Evolutionary conservation across 305 asterid genomes (phyloP), one percentile per base, ranked within the genome.

Genomic region (Fraxinus platypoda): DNA sequence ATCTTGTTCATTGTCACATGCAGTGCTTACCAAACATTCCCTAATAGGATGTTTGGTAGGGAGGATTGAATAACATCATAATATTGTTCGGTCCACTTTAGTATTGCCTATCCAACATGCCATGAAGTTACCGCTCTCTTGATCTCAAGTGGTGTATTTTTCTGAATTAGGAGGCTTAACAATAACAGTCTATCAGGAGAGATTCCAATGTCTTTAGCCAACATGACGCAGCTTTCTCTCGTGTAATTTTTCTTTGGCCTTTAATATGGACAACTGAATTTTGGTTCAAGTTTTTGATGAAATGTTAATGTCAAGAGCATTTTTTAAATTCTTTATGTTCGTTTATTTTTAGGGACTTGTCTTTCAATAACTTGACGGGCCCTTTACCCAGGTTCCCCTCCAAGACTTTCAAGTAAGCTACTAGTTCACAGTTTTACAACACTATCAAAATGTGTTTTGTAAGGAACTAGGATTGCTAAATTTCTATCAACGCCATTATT

Each of bases 301-400:
- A 28, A 54, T 66, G 31, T 52, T 38, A 12, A 66, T 64, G 35
- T 23, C 19, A 37, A 12, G 28, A 62, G 8, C 12, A 5, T 38
- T 23, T 78, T 33, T 85, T 35, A 13, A 80, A 72, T 30, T 75
- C 13, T 78, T 82, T 66, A 57, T 57, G 70, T 8, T 49, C 54
- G 6, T 75, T 66, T 68, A 30, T 75, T 52, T 38, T 35, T 79
- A 89, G 92, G 85, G 92, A 89, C 84, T 82, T 89, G 81, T 89
- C 90, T 80, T 87, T 75, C 83, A 89, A 89, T 86, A 87, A 89
- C 80, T 85, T 89, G 89, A 85, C 81, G 19, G 90, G 92, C 71
- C 89, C 92, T 37, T 72, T 87, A 46, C 90, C 90, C 25, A 76
- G 83, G 49, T 74, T 87, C 31, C 85, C 90, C 83, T 77, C 88